Base-by-base conservation (phyloP, 768 basidiomycete species). In the Mycena alexandri region DNA sequence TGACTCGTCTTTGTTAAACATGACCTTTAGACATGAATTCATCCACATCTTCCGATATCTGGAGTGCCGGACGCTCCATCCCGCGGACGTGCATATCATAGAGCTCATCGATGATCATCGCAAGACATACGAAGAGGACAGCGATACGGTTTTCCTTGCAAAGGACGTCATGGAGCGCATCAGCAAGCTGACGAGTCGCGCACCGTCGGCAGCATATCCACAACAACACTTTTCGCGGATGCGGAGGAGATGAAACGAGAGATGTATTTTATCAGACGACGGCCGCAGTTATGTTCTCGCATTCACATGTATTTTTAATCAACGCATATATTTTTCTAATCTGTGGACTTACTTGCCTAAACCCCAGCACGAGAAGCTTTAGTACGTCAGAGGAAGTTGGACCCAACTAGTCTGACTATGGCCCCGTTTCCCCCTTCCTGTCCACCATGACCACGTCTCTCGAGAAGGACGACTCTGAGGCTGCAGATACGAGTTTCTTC, bases 41-140 rank as follows among this genome's bases (percentile, higher is more conserved):
- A 85, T 86, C 75, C 85, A 86, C 69, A 90, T 90, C 57, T 90
- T 90, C 71, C 87, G 89, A 43, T 84, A 87, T 62, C 75, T 79
- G 11, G 81, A 85, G 71, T 75, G 76, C 50, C 75, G 76, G 48
- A 83, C 83, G 3, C 68, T 87, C 14, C 85, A 89, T 67, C 85
- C 86, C 14, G 70, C 81, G 2, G 82, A 87, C 57, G 81, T 90
- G 16, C 79, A 78, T 65, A 82, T 90, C 61, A 76, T 90, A 24
- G 85, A 89, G 73, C 72, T 77, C 33, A 85, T 90, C 44, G 81
- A 85, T 33, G 83, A 84, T 10, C 77, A 77, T 24, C 77, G 82
- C 48, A 79, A 84, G 43, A 82, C 80, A 13, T 89, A 89, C 63
- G 88, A 90, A 63, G 84, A 86, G 67, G 88, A 89, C 60, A 87